phyloP scores from a whole-genome alignment of 306 rosid species.

The Styphnolobium japonicum region DNA sequence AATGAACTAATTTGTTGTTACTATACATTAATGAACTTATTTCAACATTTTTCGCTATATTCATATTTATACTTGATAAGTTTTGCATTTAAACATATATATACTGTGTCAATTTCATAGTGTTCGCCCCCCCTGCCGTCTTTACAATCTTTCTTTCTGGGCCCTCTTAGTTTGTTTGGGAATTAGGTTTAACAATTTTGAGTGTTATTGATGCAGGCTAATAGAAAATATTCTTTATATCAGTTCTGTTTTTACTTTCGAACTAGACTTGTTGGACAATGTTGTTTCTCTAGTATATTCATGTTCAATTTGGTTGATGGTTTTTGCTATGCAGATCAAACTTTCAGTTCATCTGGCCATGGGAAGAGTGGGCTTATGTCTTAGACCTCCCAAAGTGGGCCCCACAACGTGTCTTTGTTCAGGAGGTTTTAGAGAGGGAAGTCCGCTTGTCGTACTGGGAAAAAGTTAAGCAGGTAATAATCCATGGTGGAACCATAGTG shows the following conservation, averaged over 20 bases:
- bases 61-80: background rate
- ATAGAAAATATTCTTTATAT: background rate
- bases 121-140: too few species aligned
- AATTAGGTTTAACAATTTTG: slow-evolving; percentile 13
- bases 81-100: too few species aligned
- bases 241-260: background rate
- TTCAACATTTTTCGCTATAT: background rate
- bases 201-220: background rate
- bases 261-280: background rate
- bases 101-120: too few species aligned
- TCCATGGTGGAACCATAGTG: background rate
- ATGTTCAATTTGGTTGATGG: slow-evolving; percentile 19
- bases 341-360: slow-evolving; percentile 99
- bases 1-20: background rate
- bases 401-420: slow-evolving; percentile 96
- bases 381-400: slow-evolving; percentile 98
- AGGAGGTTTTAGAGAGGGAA: slow-evolving; percentile 98
- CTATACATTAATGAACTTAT: background rate
- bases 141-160: background rate
- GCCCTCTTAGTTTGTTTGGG: background rate
- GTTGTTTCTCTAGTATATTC: background rate
- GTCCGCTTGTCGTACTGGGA: slow-evolving; percentile 98
- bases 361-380: slow-evolving; percentile 98
- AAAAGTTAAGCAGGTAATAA: slow-evolving; percentile 89
- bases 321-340: slow-evolving; percentile 68